Percentiles rank a stretch among this genome's conserved stretches.
Conservation (phyloP, 2,329 filamentous ascomycete genomes). For the Monosporascus sp. region DNA sequence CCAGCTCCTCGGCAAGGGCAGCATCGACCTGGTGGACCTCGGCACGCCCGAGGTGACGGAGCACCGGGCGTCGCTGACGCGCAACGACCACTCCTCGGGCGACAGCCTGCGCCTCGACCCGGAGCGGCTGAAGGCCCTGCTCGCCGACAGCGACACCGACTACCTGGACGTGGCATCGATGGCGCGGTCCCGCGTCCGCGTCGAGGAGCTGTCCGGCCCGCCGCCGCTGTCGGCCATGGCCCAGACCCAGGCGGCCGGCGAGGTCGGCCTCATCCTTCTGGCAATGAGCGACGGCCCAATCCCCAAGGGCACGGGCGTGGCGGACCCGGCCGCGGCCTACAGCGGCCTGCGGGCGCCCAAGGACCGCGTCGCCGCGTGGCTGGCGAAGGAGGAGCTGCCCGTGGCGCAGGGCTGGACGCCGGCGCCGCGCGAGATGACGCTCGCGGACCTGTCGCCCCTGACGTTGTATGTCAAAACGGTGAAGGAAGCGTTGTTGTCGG, state of each 20-base stretch:
- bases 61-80: constrained; percentile 14
- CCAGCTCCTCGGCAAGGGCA: neutral
- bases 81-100: constrained; percentile 9
- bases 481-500: neutral
- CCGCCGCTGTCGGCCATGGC: constrained; percentile 1
- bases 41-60: constrained; percentile 8
- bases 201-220: constrained; percentile 5
- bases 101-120: constrained; percentile 10
- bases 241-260: constrained; percentile 5
- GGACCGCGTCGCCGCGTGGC: constrained; percentile 9
- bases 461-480: neutral
- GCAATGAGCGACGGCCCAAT: constrained; percentile 11
- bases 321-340: neutral
- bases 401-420: constrained; percentile 13
- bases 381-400: constrained; percentile 13
- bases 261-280: constrained; percentile 11
- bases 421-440: constrained; percentile 3
- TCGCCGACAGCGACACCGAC: constrained; percentile 8
- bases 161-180: constrained; percentile 11
- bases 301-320: constrained; percentile 1
- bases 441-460: constrained; percentile 9
- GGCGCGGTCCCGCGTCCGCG: constrained; percentile 10
- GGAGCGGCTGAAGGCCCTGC: constrained; percentile 8
- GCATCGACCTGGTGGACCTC: constrained; percentile 7
- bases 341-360: constrained; percentile 7